phyloP scores from a whole-genome alignment of 2,329 filamentous ascomycete species.

The Blumeria graminis region DNA sequence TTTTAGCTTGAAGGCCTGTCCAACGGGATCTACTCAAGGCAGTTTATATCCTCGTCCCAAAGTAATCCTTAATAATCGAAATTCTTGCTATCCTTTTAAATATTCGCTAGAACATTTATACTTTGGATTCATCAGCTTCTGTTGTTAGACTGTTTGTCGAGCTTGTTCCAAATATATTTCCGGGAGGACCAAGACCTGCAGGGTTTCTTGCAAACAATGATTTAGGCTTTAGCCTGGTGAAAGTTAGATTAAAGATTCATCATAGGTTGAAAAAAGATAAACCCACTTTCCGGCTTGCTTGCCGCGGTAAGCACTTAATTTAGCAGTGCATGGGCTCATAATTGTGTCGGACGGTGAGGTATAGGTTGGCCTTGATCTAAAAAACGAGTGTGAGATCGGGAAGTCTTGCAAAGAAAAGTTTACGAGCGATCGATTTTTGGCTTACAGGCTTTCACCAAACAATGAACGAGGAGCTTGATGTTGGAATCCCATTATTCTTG shows the following conservation, averaged over 20 bases:
- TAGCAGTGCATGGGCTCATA: constrained; percentile 67
- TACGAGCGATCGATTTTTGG: constrained; percentile 3
- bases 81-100: no score
- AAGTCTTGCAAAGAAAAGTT: no score
- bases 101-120: no score
- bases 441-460: constrained; percentile 42
- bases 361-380: constrained; percentile 23
- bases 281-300: constrained; percentile 59
- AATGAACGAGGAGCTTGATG: constrained; percentile 51
- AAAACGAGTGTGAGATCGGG: no score
- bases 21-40: no score
- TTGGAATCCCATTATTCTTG: constrained; percentile 46
- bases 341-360: constrained; percentile 73
- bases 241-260: no score
- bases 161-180: constrained; percentile 10
- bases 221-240: constrained; percentile 20
- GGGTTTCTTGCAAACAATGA: constrained; percentile 43
- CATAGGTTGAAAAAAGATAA: no score
- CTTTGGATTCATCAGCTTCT: no score
- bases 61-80: no score
- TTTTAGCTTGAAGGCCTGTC: no score
- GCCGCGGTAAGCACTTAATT: constrained; percentile 57
- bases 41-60: no score
- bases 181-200: constrained; percentile 23
- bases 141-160: no score